Conservation (phyloP, 1,139 yeast genomes). For the Candida albicans region DNA sequence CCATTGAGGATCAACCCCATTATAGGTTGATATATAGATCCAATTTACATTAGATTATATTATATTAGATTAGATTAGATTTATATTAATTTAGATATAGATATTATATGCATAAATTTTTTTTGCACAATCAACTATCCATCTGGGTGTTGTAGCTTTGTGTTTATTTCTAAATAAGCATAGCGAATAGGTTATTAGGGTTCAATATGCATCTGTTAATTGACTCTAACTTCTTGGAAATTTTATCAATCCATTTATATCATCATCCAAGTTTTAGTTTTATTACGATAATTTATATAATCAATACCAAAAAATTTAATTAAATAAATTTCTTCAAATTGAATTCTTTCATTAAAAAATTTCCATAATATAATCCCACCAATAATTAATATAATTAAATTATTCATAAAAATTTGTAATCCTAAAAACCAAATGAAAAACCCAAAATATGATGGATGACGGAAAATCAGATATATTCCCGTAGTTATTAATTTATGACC, state of each 20-base stretch:
- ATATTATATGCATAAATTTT: constrained; percentile 1
- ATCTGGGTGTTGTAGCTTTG: too few species aligned
- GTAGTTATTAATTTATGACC: constrained; percentile 65
- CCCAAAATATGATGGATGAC: constrained; percentile 94
- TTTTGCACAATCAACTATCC: too few species aligned
- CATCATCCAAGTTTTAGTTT: constrained; percentile 14
- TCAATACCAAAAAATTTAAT: constrained; percentile 67
- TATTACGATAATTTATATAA: constrained; percentile 51
- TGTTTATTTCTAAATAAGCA: not conserved
- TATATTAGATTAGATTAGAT: not conserved
- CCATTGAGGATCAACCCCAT: constrained; percentile 2
- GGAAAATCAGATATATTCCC: constrained; percentile 64
- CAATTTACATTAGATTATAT: not conserved
- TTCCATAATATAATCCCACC: constrained; percentile 49
- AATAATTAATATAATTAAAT: constrained; percentile 31
- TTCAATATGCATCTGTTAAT: too few species aligned
- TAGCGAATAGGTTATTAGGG: too few species aligned
- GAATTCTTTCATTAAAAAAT: constrained; percentile 69
- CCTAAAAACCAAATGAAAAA: constrained; percentile 95
- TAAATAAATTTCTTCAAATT: constrained; percentile 66
- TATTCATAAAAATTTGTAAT: constrained; percentile 67
- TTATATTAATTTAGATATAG: constrained; percentile 3
- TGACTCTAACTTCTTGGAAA: too few species aligned
- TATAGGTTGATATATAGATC: not conserved
- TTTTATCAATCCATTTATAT: constrained; percentile 4